Conservation (phyloP, 495 filamentous ascomycete genomes). For the Aspergillus biplanus region DNA sequence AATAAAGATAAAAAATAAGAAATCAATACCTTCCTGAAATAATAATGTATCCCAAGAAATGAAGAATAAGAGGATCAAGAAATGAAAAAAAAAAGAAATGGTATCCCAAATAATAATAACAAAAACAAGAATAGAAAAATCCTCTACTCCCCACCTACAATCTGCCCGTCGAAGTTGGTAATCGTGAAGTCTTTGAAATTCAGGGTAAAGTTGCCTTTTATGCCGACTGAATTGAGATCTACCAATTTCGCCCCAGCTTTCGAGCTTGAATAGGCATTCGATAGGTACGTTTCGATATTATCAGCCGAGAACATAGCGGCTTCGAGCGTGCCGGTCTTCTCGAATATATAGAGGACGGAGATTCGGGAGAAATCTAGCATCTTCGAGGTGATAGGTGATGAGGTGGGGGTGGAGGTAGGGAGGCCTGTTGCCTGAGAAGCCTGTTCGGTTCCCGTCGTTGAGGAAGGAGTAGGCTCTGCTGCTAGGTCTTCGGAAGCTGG, state of each 20-base stretch:
- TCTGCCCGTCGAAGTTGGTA: slow-evolving; percentile 43
- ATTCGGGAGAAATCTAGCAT: slow-evolving; percentile 53
- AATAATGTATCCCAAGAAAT: neutral
- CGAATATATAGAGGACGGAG: slow-evolving; percentile 54
- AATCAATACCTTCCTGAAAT: neutral
- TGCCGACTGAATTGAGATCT: slow-evolving; percentile 24
- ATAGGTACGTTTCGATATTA: slow-evolving; percentile 42
- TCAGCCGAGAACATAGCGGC: slow-evolving; percentile 39
- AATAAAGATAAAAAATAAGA: neutral
- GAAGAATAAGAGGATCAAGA: neutral
- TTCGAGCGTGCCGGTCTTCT: slow-evolving; percentile 47
- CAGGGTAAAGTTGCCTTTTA: slow-evolving; percentile 40
- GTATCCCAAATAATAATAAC: neutral
- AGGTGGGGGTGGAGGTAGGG: slow-evolving; percentile 16
- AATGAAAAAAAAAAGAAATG: slow-evolving; percentile 1
- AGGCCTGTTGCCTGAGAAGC: slow-evolving; percentile 22
- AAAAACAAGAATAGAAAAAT: neutral
- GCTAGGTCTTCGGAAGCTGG: slow-evolving; percentile 20
- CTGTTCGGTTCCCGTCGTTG: slow-evolving; percentile 26
- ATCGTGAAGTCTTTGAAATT: slow-evolving; percentile 50
- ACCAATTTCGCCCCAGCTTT: slow-evolving; percentile 17
- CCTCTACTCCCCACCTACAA: slow-evolving; percentile 36
- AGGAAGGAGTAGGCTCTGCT: slow-evolving; percentile 20
- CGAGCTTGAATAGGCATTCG: slow-evolving; percentile 28
- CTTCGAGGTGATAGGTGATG: slow-evolving; percentile 20